Percentiles rank a stretch among this genome's conserved stretches.
phyloP scores from a whole-genome alignment of 371 early-diverging fungal genomes.

The Phascolomyces articulosus region DNA sequence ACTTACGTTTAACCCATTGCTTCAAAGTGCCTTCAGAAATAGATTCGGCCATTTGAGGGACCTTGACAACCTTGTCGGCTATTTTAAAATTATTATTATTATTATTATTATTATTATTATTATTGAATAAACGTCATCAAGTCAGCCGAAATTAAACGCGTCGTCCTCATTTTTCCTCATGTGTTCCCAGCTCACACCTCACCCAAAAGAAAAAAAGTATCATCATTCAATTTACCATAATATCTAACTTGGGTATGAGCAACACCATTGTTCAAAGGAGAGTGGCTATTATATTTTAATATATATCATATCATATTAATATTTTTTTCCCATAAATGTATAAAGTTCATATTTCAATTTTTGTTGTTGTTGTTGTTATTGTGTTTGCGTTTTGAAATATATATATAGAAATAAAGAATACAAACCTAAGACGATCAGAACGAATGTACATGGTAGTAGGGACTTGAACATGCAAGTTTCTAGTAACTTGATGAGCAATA shows the following conservation, averaged over 20 bases:
- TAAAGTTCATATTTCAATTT: background rate
- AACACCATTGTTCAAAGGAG: conserved; percentile 12
- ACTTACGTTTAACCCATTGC: conserved; percentile 93
- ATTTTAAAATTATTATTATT: background rate
- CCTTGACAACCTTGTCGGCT: conserved; percentile 86
- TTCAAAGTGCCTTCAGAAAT: conserved; percentile 97
- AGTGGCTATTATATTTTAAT: conserved; percentile 9
- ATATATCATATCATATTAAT: too few relatives aligned
- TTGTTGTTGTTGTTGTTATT: background rate
- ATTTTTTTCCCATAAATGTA: too few relatives aligned
- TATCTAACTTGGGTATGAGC: conserved; percentile 41
- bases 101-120: too few relatives aligned
- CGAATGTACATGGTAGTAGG: conserved; percentile 43
- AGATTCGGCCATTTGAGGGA: conserved; percentile 96
- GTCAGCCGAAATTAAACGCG: background rate
- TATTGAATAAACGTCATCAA: background rate
- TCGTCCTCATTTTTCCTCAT: background rate
- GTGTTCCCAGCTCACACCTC: too few relatives aligned
- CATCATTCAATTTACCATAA: conserved; percentile 50
- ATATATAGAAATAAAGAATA: conserved; percentile 22
- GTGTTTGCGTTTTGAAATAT: background rate
- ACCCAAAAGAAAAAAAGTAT: too few relatives aligned
- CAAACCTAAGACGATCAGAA: conserved; percentile 39
- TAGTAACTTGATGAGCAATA: conserved; percentile 19
- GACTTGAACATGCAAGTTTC: conserved; percentile 47